phyloP scores from a whole-genome alignment of 208 protist species.

The Trypanosomatidae sp. region DNA sequence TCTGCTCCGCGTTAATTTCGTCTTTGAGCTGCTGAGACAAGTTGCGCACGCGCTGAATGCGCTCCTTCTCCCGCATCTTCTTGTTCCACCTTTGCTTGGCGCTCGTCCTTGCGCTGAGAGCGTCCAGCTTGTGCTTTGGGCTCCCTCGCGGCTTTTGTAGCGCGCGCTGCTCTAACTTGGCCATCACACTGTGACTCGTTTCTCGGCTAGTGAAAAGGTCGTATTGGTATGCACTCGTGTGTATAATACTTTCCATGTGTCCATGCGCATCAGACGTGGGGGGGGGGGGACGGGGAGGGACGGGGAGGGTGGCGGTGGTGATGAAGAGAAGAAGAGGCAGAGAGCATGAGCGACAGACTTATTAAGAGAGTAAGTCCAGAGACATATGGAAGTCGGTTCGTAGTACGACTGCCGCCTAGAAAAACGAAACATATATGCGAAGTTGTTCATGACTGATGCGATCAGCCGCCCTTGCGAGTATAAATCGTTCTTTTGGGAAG shows the following conservation, averaged over 20 bases:
- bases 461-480: neutral
- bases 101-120: constrained; percentile 42
- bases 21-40: constrained; percentile 76
- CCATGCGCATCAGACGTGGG: neutral
- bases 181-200: constrained; percentile 33
- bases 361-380: neutral
- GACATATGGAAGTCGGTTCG: neutral
- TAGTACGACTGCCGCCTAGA: neutral
- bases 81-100: constrained; percentile 71
- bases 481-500: neutral
- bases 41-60: constrained; percentile 50
- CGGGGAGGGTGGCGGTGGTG: neutral
- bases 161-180: constrained; percentile 57
- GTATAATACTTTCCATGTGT: neutral
- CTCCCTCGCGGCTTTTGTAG: constrained; percentile 56
- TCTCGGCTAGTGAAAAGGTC: no score
- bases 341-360: neutral
- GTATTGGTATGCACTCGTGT: no score
- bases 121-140: constrained; percentile 55
- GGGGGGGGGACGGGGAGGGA: neutral
- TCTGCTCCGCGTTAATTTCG: constrained; percentile 85
- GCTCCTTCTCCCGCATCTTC: constrained; percentile 80
- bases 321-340: neutral
- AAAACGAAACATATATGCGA: neutral
- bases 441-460: neutral